Evolutionary conservation across 306 rosid genomes (phyloP).

Genomic region (Acacia melanoxylon): DNA sequence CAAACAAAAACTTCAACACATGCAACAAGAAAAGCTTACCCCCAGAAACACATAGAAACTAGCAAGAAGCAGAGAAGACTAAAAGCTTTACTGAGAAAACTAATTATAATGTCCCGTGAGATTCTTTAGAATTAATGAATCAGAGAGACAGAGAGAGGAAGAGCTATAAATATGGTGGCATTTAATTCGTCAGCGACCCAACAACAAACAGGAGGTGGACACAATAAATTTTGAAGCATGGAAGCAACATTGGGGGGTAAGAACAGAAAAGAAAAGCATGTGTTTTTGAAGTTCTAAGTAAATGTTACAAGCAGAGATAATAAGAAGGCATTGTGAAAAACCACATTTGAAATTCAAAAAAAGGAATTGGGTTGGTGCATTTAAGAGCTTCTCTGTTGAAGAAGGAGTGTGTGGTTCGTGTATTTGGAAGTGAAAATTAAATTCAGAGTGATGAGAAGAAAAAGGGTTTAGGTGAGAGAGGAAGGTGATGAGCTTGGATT

Average conservation of each 20-base stretch:
- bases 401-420: conserved; percentile 23
- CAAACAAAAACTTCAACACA: not conserved
- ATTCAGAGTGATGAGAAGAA: not conserved
- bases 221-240: conserved; percentile 46
- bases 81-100: conserved; percentile 16
- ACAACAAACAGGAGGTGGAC: conserved; percentile 51
- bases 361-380: conserved; percentile 44
- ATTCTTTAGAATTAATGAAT: conserved; percentile 44
- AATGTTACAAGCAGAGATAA: conserved; percentile 9
- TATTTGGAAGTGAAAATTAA: conserved; percentile 30
- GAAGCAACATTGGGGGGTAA: conserved; percentile 8
- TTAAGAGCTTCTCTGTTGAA: conserved; percentile 22
- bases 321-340: conserved; percentile 15
- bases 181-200: conserved; percentile 67
- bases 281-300: conserved; percentile 21
- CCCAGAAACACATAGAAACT: not conserved
- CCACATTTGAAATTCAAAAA: conserved; percentile 55
- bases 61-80: conserved; percentile 19
- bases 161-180: conserved; percentile 51
- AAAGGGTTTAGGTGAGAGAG: not conserved
- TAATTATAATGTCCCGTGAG: conserved; percentile 41
- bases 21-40: conserved; percentile 29
- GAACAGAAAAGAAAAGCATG: conserved; percentile 15
- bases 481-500: conserved; percentile 22
- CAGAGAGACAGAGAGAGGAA: conserved; percentile 25